These are phyloP conservation scores for Corinectria fuckeliana DNA, from an alignment of 2,329 filamentous ascomycete genomes.

Conservation along the genomic window DNA sequence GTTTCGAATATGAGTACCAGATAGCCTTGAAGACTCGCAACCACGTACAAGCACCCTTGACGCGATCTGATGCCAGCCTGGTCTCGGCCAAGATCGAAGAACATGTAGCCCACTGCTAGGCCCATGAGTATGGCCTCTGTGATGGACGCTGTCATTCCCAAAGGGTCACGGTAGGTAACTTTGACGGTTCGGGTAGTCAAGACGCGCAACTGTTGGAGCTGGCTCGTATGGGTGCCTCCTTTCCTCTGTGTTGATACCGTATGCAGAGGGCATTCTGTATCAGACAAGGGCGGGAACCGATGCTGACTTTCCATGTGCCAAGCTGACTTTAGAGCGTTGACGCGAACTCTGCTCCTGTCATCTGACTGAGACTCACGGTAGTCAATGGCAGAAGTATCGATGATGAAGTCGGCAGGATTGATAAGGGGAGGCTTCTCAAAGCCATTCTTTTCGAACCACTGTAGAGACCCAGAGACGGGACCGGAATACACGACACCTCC, in stretches of 20 bases:
- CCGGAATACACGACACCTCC: conserved; percentile 73
- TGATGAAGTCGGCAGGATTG: conserved; percentile 76
- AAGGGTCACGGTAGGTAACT: conserved; percentile 73
- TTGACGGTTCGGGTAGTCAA: conserved; percentile 71
- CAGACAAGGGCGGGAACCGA: conserved; percentile 27
- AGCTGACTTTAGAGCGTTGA: conserved; percentile 62
- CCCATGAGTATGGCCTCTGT: conserved; percentile 73
- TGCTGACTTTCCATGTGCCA: conserved; percentile 57
- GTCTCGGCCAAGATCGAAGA: conserved; percentile 67
- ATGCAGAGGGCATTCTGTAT: neutral
- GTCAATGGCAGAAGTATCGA: conserved; percentile 75
- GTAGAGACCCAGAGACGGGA: conserved; percentile 58
- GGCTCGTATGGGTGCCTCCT: conserved; percentile 53
- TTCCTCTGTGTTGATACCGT: conserved; percentile 9
- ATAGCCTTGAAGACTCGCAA: conserved; percentile 74
- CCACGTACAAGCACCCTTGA: conserved; percentile 73
- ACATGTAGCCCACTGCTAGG: conserved; percentile 75
- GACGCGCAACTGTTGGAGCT: conserved; percentile 68
- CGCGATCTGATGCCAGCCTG: conserved; percentile 75
- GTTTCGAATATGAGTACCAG: conserved; percentile 76
- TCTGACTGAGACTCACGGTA: conserved; percentile 71
- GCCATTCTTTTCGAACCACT: conserved; percentile 67
- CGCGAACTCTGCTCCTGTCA: conserved; percentile 59
- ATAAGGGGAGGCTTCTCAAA: conserved; percentile 71
- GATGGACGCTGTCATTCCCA: conserved; percentile 74